These are phyloP conservation scores for Talaromyces adpressus DNA, from an alignment of 495 filamentous ascomycete species.

Conservation along the genomic window DNA sequence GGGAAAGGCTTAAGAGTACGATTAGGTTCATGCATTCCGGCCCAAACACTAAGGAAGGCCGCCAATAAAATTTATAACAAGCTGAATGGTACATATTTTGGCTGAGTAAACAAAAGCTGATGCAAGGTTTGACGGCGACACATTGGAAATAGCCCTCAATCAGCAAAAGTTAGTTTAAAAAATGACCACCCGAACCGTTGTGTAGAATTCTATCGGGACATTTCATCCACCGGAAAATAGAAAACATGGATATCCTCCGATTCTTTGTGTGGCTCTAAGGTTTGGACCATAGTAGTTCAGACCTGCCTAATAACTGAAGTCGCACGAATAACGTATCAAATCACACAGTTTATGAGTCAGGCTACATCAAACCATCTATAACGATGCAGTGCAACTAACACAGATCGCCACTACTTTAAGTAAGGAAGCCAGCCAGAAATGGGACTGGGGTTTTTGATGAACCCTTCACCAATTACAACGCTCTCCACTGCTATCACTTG, in stretches of 20 bases:
- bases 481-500: background rate
- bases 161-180: background rate
- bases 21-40: background rate
- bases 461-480: background rate
- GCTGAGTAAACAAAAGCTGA: background rate
- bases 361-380: background rate
- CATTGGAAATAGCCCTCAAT: background rate
- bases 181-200: background rate
- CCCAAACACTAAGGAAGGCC: background rate
- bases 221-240: background rate
- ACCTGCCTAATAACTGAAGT: background rate
- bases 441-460: background rate
- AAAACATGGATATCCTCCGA: background rate
- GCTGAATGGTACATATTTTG: background rate
- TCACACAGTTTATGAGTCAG: background rate
- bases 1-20: background rate
- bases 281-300: background rate
- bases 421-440: background rate
- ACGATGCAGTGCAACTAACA: background rate
- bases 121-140: background rate
- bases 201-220: background rate
- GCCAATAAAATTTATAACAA: background rate
- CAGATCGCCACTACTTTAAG: background rate
- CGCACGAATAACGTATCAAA: background rate
- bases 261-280: background rate